Conservation (phyloP, 73 alveolate species). For the Blepharisma japonicum region DNA sequence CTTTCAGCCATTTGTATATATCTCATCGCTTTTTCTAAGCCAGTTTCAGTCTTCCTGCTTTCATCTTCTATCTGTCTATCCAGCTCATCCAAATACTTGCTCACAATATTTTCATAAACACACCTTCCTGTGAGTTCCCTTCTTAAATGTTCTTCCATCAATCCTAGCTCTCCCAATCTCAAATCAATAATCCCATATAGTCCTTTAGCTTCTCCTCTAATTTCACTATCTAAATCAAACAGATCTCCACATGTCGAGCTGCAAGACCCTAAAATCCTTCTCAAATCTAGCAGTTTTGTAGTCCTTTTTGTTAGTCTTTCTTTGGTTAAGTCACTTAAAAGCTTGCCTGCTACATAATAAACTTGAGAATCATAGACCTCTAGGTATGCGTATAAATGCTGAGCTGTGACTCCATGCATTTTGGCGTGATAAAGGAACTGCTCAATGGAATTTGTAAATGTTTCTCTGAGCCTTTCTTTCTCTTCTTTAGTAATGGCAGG, state of each 20-base stretch:
- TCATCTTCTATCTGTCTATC: slow-evolving; percentile 4
- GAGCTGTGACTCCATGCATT: slow-evolving; percentile 10
- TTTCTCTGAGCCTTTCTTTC: background rate
- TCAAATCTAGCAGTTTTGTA: background rate
- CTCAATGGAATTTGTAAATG: background rate
- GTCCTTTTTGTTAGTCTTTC: background rate
- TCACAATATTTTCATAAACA: slow-evolving; percentile 18
- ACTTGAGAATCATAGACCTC: background rate
- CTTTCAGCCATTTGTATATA: background rate
- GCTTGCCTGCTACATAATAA: background rate
- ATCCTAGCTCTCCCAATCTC: slow-evolving; percentile 1
- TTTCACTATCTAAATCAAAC: background rate
- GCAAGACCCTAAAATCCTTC: background rate
- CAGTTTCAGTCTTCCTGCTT: background rate
- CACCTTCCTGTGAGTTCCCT: background rate
- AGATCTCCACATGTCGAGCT: slow-evolving; percentile 8
- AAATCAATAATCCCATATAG: slow-evolving; percentile 13
- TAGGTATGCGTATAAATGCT: slow-evolving; percentile 1
- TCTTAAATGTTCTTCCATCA: slow-evolving; percentile 1
- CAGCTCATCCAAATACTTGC: slow-evolving; percentile 22
- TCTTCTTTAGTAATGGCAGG: slow-evolving; percentile 3
- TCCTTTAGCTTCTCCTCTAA: background rate
- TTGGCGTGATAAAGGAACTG: slow-evolving; percentile 8
- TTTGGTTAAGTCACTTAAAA: background rate
- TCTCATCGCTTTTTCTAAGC: slow-evolving; percentile 1